A percentile compares a stretch with the other conserved stretches of the same genome.
These are phyloP conservation scores for Pyricularia sp. DNA, from an alignment of 2,329 filamentous ascomycete species.

Conservation along the genomic window DNA sequence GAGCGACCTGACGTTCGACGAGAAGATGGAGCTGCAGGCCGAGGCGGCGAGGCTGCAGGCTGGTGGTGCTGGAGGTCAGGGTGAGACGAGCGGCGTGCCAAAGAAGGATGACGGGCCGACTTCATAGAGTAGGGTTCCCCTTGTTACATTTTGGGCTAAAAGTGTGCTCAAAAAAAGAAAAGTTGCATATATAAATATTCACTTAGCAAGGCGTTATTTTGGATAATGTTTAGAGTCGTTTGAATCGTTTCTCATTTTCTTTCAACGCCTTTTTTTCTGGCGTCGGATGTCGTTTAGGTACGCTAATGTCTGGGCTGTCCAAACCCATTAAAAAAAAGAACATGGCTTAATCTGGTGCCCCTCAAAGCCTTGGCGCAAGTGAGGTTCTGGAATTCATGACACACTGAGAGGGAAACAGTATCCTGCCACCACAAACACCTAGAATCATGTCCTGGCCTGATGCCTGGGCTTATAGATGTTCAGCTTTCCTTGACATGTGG, in stretches of 20 bases:
- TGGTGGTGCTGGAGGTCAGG: background rate
- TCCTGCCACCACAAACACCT: background rate
- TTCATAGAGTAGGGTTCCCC: no score
- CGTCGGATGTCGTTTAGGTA: background rate
- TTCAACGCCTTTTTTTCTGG: background rate
- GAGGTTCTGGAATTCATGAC: background rate
- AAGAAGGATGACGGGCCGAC: background rate
- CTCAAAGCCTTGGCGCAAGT: background rate
- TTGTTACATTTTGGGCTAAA: no score
- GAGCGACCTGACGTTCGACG: conserved; percentile 16
- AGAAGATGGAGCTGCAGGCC: conserved; percentile 10
- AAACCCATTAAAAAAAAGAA: background rate
- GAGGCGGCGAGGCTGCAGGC: background rate
- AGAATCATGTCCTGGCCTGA: background rate
- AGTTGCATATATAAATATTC: background rate
- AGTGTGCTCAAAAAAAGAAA: no score
- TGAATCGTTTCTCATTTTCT: background rate
- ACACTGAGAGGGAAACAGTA: background rate
- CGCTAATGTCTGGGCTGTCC: background rate
- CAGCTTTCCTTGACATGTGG: background rate
- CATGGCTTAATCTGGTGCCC: background rate
- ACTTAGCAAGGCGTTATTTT: background rate
- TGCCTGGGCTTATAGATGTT: background rate
- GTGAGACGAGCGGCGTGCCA: background rate
- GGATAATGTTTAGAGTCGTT: background rate